Percentiles rank a stretch among this genome's conserved stretches.
These are phyloP conservation scores for Boletus semigastroideus DNA, from an alignment of 1,284 basidiomycete species.

Conservation along the genomic window DNA sequence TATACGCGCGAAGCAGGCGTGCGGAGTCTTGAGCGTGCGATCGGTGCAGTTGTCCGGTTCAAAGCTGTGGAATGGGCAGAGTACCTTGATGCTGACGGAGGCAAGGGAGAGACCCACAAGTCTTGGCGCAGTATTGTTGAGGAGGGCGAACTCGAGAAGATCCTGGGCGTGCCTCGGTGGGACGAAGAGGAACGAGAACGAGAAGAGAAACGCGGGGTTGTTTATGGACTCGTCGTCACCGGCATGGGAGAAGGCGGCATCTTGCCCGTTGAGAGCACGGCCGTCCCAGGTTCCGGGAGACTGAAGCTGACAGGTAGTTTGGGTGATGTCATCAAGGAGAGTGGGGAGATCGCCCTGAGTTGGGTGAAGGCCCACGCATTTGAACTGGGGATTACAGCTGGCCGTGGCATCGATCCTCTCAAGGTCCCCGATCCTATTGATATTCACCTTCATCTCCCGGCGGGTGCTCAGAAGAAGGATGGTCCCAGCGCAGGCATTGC, in stretches of 20 bases:
- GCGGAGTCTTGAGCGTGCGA: constrained; percentile 84
- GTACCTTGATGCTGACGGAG: constrained; percentile 48
- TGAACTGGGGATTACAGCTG: constrained; percentile 73
- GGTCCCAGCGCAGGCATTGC: constrained; percentile 89
- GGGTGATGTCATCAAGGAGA: constrained; percentile 88
- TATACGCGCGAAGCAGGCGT: constrained; percentile 93
- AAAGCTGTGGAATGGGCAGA: constrained; percentile 91
- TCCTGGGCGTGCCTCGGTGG: constrained; percentile 81
- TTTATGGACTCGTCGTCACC: constrained; percentile 87
- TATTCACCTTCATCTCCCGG: constrained; percentile 85
- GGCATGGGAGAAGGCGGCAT: constrained; percentile 88
- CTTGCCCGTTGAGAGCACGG: constrained; percentile 78
- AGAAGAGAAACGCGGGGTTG: constrained; percentile 68
- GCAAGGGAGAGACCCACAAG: constrained; percentile 20
- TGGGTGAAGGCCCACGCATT: constrained; percentile 87
- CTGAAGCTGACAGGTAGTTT: constrained; percentile 81
- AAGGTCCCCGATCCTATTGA: constrained; percentile 71
- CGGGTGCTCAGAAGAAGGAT: constrained; percentile 88
- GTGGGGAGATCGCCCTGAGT: constrained; percentile 82
- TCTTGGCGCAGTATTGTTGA: constrained; percentile 67
- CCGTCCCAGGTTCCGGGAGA: constrained; percentile 68
- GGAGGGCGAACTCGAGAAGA: constrained; percentile 75
- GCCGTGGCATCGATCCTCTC: constrained; percentile 69
- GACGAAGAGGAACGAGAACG: constrained; percentile 78
- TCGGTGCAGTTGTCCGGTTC: constrained; percentile 81